Evolutionary conservation across 2,329 filamentous ascomycete genomes (phyloP).

Genomic region (Arachnopeziza araneosa): DNA sequence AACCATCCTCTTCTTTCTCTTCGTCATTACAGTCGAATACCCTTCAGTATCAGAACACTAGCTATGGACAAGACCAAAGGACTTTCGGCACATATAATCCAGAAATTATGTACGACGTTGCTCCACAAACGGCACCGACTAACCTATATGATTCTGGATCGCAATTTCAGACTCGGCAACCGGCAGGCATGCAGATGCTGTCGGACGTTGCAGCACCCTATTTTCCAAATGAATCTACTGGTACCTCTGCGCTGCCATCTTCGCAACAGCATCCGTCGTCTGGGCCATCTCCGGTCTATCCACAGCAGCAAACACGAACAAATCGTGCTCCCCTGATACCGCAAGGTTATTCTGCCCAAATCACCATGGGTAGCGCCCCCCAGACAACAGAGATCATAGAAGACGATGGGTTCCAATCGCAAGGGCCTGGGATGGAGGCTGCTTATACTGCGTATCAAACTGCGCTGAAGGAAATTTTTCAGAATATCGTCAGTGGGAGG

Average conservation of each 20-base stretch:
- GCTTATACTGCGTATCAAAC: slow-evolving; percentile 62
- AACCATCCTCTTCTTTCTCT: slow-evolving; percentile 44
- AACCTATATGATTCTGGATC: slow-evolving; percentile 66
- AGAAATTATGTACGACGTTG: slow-evolving; percentile 75
- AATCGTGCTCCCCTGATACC: slow-evolving; percentile 51
- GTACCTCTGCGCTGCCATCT: slow-evolving; percentile 50
- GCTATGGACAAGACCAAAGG: slow-evolving; percentile 46
- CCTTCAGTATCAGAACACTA: slow-evolving; percentile 26
- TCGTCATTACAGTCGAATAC: slow-evolving; percentile 40
- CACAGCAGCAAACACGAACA: slow-evolving; percentile 39
- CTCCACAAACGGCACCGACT: slow-evolving; percentile 51
- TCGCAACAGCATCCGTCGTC: slow-evolving; percentile 46
- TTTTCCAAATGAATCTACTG: slow-evolving; percentile 63
- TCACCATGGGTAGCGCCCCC: slow-evolving; percentile 43
- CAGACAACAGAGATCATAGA: slow-evolving; percentile 44
- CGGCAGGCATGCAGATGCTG: slow-evolving; percentile 73
- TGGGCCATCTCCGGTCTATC: slow-evolving; percentile 26
- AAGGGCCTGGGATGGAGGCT: slow-evolving; percentile 51
- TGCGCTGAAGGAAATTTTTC: slow-evolving; percentile 57
- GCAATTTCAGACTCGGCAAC: slow-evolving; percentile 70
- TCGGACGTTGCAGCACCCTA: slow-evolving; percentile 69
- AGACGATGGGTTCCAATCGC: slow-evolving; percentile 52
- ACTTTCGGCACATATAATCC: slow-evolving; percentile 54
- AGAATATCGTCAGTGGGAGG: slow-evolving; percentile 53
- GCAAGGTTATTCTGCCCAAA: slow-evolving; percentile 43